A percentile compares a stretch with the other conserved stretches of the same genome.
Conservation (phyloP, 78 protist species). For the Guillardia theta region DNA sequence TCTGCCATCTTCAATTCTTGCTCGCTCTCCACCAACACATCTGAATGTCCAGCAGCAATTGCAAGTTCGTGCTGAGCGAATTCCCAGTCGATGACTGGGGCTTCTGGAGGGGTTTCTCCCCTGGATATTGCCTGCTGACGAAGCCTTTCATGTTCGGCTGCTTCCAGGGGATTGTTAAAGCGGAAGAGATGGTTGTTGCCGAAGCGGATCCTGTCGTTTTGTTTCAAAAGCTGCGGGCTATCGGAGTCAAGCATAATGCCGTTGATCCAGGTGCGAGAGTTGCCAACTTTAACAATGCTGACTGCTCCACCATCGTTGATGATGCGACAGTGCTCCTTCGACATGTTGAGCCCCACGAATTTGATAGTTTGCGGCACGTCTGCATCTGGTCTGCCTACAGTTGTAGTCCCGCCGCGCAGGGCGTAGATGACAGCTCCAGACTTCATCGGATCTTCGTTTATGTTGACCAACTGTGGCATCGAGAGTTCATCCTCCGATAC, state of each 20-base stretch:
- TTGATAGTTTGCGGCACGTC: background rate
- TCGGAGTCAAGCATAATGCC: background rate
- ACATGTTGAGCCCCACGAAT: background rate
- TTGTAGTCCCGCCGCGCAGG: conserved; percentile 40
- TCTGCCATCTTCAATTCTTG: background rate
- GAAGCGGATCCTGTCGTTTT: conserved; percentile 34
- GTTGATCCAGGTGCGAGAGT: conserved; percentile 42
- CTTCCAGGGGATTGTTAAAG: background rate
- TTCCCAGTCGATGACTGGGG: background rate
- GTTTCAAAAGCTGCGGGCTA: background rate
- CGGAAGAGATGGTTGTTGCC: conserved; percentile 51
- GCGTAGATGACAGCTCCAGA: conserved; percentile 75
- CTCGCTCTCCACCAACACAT: background rate
- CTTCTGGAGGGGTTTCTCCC: background rate
- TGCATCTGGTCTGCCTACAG: background rate
- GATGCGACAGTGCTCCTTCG: background rate
- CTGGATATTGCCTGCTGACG: background rate
- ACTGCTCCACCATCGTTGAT: background rate
- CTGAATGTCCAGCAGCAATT: background rate
- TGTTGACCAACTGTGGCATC: conserved; percentile 72
- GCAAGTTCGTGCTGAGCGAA: conserved; percentile 30
- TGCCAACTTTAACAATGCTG: background rate
- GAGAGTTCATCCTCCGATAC: background rate
- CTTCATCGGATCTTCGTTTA: conserved; percentile 83
- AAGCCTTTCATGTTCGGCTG: background rate